A percentile compares a stretch with the other conserved stretches of the same genome.
Evolutionary conservation across 805 yeast genomes (phyloP).

Genomic region (Scheffersomyces coipomensis): DNA sequence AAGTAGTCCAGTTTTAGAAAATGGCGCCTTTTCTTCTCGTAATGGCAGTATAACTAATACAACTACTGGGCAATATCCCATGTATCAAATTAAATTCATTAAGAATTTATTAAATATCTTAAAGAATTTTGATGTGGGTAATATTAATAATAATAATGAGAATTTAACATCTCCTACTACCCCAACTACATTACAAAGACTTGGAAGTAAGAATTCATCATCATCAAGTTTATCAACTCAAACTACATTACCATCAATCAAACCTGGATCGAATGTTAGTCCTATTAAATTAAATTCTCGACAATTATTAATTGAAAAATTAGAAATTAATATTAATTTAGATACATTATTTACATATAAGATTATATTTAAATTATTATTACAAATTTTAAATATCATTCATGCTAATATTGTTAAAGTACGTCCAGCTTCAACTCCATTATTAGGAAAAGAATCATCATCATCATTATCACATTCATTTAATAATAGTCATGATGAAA

Average conservation of each 20-base stretch:
- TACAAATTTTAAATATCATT: slow-evolving; percentile 24
- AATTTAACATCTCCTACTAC: neutral
- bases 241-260: neutral
- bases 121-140: slow-evolving; percentile 41
- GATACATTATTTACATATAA: slow-evolving; percentile 39
- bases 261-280: neutral
- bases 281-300: slow-evolving; percentile 40
- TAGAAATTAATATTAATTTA: slow-evolving; percentile 40
- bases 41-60: neutral
- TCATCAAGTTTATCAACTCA: neutral
- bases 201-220: neutral
- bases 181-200: neutral
- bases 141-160: too few relatives aligned
- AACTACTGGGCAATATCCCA: slow-evolving; percentile 10
- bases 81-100: slow-evolving; percentile 32
- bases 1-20: neutral
- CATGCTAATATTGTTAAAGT: slow-evolving; percentile 17
- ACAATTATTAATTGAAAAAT: slow-evolving; percentile 42
- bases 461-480: too few relatives aligned
- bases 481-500: slow-evolving; percentile 26
- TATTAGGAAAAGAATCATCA: too few relatives aligned
- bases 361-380: slow-evolving; percentile 28
- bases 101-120: slow-evolving; percentile 30
- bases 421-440: neutral
- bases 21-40: neutral